phyloP scores from a whole-genome alignment of 1,284 basidiomycete genomes.

The Leccinum cinnamomeum region DNA sequence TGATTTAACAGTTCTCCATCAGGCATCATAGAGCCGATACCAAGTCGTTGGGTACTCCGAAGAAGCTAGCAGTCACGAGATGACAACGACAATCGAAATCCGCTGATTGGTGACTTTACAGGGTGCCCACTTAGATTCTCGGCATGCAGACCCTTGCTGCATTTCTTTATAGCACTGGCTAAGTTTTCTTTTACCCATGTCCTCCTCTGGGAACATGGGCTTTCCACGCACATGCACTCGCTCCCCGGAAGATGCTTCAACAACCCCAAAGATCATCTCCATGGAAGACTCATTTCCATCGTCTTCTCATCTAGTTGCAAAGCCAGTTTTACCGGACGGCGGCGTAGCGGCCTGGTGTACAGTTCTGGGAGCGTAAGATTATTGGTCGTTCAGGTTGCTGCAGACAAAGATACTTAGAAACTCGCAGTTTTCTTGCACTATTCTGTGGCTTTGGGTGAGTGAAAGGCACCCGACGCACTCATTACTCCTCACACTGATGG shows the following conservation, averaged over 20 bases:
- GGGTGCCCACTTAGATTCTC: neutral
- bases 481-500: neutral
- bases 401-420: neutral
- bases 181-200: neutral
- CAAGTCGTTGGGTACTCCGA: neutral
- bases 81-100: neutral
- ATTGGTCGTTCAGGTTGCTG: neutral
- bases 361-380: slow-evolving; percentile 30
- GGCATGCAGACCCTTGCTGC: neutral
- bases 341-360: slow-evolving; percentile 33
- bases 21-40: neutral
- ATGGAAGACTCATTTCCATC: neutral
- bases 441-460: slow-evolving; percentile 33
- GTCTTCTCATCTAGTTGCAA: neutral
- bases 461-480: neutral
- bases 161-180: neutral
- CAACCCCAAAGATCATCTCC: neutral
- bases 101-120: neutral
- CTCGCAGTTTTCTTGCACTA: slow-evolving; percentile 27
- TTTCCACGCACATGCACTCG: neutral
- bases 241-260: neutral
- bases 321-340: slow-evolving; percentile 22
- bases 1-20: neutral
- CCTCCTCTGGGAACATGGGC: neutral
- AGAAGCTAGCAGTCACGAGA: neutral